Conservation (phyloP, 352 stramenopile species). For the Pythium volutum region DNA sequence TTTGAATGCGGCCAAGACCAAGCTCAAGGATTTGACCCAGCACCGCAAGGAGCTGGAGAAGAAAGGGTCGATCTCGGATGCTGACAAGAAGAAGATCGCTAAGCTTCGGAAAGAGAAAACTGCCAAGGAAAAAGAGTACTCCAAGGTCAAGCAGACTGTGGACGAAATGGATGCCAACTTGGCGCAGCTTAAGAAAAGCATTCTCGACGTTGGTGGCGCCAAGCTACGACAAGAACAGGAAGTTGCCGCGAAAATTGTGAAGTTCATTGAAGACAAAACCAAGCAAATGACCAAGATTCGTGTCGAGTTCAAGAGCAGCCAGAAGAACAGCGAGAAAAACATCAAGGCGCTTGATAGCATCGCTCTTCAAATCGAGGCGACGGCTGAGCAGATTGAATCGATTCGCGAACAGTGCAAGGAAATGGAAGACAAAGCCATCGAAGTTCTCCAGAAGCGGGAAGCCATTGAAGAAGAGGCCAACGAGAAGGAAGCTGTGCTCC, state of each 20-base stretch:
- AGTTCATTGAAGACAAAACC: slow-evolving; percentile 85
- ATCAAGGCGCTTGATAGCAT: slow-evolving; percentile 55
- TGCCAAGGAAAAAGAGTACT: slow-evolving; percentile 89
- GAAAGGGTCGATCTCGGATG: slow-evolving; percentile 83
- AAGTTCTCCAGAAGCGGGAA: slow-evolving; percentile 92
- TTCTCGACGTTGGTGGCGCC: slow-evolving; percentile 93
- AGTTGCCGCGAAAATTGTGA: slow-evolving; percentile 73
- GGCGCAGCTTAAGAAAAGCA: slow-evolving; percentile 91
- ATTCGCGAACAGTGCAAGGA: slow-evolving; percentile 88
- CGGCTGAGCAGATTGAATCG: slow-evolving; percentile 70
- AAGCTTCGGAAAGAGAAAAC: slow-evolving; percentile 82
- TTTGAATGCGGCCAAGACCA: slow-evolving; percentile 55
- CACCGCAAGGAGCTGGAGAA: slow-evolving; percentile 73
- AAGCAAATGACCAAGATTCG: slow-evolving; percentile 87
- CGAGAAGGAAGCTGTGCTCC: slow-evolving; percentile 78
- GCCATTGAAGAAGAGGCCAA: slow-evolving; percentile 85
- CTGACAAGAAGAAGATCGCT: slow-evolving; percentile 86
- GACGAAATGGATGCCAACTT: slow-evolving; percentile 79
- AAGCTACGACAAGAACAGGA: slow-evolving; percentile 94
- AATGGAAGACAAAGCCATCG: slow-evolving; percentile 92
- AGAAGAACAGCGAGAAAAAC: slow-evolving; percentile 82
- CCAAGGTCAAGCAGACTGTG: slow-evolving; percentile 56
- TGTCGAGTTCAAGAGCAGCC: slow-evolving; percentile 78
- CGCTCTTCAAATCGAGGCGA: slow-evolving; percentile 74
- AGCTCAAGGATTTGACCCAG: slow-evolving; percentile 56